Evolutionary conservation across 495 filamentous ascomycete species (phyloP).

Genomic region (Lindgomyces ingoldianus): DNA sequence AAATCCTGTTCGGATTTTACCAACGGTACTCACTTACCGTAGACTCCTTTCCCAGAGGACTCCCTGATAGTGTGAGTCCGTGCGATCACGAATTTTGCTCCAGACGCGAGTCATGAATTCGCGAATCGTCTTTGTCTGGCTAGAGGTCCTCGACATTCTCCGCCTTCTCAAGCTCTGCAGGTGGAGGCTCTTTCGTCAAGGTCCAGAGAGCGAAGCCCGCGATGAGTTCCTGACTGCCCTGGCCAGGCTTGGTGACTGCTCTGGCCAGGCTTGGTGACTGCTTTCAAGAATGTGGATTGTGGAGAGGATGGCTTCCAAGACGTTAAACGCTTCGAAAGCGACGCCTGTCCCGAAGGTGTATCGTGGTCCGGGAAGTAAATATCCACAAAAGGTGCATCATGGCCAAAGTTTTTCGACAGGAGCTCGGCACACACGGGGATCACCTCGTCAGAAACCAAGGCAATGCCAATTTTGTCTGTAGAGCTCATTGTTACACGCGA

Average conservation of each 20-base stretch:
- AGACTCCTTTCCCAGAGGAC: conserved; percentile 5
- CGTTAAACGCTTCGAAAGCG: neutral
- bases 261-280: neutral
- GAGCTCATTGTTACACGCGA: neutral
- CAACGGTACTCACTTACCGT: neutral
- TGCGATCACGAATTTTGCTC: conserved; percentile 8
- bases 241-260: no score
- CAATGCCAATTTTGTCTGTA: neutral
- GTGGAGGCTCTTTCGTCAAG: neutral
- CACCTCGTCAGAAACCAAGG: neutral
- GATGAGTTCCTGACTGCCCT: conserved; percentile 2
- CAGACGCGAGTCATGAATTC: conserved; percentile 14
- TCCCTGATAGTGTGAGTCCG: conserved; percentile 6
- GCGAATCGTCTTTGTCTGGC: conserved; percentile 17
- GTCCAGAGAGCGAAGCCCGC: conserved; percentile 17
- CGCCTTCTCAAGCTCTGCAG: neutral
- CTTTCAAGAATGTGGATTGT: conserved; percentile 13
- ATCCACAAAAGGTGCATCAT: conserved; percentile 12
- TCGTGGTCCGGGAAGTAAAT: conserved; percentile 19
- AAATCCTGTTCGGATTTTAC: neutral
- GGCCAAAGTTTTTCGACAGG: conserved; percentile 15
- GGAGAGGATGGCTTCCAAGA: conserved; percentile 1
- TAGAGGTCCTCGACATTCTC: conserved; percentile 7
- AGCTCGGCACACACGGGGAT: neutral
- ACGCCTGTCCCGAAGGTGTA: neutral